Conservation (phyloP, 768 basidiomycete species). For the Tephrocybe sp. region DNA sequence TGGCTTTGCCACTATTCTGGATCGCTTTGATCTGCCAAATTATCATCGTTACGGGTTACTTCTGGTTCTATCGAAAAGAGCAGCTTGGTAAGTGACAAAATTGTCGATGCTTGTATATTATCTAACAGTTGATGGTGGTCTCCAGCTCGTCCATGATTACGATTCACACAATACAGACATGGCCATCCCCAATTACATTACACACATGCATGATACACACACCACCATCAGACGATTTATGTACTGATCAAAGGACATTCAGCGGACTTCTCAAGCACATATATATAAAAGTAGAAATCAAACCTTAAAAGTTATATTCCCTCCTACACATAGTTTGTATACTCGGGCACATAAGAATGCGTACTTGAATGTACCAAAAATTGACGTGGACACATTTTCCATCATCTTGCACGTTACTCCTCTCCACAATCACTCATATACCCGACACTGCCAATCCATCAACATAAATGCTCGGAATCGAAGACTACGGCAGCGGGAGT, state of each 20-base stretch:
- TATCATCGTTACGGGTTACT: conserved; percentile 86
- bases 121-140: not conserved
- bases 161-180: conserved; percentile 6
- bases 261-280: conserved; percentile 12
- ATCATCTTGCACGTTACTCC: no score
- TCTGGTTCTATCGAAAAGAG: conserved; percentile 97
- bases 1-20: conserved; percentile 88
- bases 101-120: not conserved
- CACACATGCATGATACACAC: not conserved
- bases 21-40: conserved; percentile 76
- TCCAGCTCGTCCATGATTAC: conserved; percentile 37
- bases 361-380: no score
- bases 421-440: no score
- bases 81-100: conserved; percentile 65
- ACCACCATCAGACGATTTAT: conserved; percentile 2
- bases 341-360: no score
- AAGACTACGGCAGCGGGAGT: conserved; percentile 73
- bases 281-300: no score
- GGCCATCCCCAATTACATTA: not conserved
- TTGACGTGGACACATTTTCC: no score
- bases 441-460: not conserved
- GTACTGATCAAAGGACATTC: not conserved
- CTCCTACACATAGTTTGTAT: no score
- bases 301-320: no score
- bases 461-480: conserved; percentile 64